phyloP scores from a whole-genome alignment of 108 stramenopile genomes.

The Pseudonitzschia multistriata region DNA sequence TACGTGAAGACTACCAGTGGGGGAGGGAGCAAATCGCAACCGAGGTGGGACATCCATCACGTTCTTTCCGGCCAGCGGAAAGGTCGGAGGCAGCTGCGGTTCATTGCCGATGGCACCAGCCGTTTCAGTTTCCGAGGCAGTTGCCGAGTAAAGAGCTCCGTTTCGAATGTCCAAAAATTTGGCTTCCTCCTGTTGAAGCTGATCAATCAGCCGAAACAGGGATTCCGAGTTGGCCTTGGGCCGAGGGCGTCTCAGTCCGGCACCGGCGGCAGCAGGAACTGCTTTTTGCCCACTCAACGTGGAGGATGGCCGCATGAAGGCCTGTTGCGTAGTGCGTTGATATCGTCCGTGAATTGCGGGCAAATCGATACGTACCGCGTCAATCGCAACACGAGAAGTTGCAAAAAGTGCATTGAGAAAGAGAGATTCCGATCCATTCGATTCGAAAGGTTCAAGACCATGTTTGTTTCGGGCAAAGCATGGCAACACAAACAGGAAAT shows the following conservation, averaged over 20 bases:
- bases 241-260: conserved; percentile 28
- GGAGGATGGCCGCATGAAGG: conserved; percentile 28
- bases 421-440: too few relatives aligned
- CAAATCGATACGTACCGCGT: too few relatives aligned
- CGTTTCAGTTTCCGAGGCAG: conserved; percentile 6
- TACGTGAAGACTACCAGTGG: conserved; percentile 94
- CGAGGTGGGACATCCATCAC: conserved; percentile 62
- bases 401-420: too few relatives aligned
- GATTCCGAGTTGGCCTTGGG: conserved; percentile 33
- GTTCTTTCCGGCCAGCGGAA: conserved; percentile 69
- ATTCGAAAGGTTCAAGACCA: too few relatives aligned
- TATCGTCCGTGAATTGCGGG: too few relatives aligned
- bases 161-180: conserved; percentile 34
- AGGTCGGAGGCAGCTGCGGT: conserved; percentile 42
- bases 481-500: not conserved
- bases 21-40: conserved; percentile 93
- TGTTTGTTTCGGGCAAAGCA: too few relatives aligned
- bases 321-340: too few relatives aligned
- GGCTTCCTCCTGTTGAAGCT: conserved; percentile 37
- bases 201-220: conserved; percentile 26
- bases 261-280: conserved; percentile 10
- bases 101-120: not conserved
- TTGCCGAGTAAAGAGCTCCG: conserved; percentile 22
- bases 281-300: conserved; percentile 23
- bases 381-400: too few relatives aligned